Percentiles rank a stretch among this genome's conserved stretches.
phyloP scores from a whole-genome alignment of 306 rosid species.

The cucumber (Cucumis sativus) region Cucumber_9930_V3 NC_026655.2:15355501-15356000 shows the following conservation, averaged over 20 bases:
- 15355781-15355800: constrained; percentile 35
- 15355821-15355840: constrained; percentile 34
- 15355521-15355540: constrained; percentile 71
- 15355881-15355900: constrained; percentile 54
- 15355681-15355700: constrained; percentile 33
- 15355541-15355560: constrained; percentile 51
- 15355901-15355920: constrained; percentile 46
- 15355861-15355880: constrained; percentile 20
- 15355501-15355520: constrained; percentile 57
- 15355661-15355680: not conserved
- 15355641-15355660: not conserved
- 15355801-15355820: constrained; percentile 33
- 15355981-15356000: too few relatives aligned
- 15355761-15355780: constrained; percentile 41
- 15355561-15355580: constrained; percentile 55
- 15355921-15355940: not conserved
- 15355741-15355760: constrained; percentile 41
- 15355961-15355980: too few relatives aligned
- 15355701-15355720: constrained; percentile 50
- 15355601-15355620: constrained; percentile 53
- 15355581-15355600: constrained; percentile 65
- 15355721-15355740: constrained; percentile 45
- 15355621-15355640: not conserved
- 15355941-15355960: too few relatives aligned
- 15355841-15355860: constrained; percentile 36